Conservation (phyloP, 129 eudicot genomes). For the Escallonia rubra region DNA sequence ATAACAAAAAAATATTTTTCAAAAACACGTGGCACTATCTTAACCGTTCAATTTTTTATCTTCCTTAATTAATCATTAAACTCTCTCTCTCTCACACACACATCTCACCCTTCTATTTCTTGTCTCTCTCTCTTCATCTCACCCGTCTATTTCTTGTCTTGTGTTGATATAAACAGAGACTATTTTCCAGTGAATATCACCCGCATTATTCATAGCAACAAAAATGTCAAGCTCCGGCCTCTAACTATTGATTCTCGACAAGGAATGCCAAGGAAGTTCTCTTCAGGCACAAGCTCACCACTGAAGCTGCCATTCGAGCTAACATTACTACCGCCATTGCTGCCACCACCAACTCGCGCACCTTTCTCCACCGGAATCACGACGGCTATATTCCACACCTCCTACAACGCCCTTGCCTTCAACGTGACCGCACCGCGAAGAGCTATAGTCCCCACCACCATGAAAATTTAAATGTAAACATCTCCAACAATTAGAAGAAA, state of each 20-base stretch:
- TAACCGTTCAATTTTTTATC: no score
- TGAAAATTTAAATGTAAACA: not conserved
- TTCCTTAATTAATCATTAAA: no score
- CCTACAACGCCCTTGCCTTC: slow-evolving; percentile 88
- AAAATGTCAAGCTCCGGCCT: slow-evolving; percentile 31
- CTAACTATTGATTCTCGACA: slow-evolving; percentile 83
- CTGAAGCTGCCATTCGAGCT: slow-evolving; percentile 77
- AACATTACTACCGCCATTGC: slow-evolving; percentile 14
- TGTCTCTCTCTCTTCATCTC: no score
- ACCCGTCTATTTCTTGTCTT: no score
- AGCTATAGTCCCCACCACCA: slow-evolving; percentile 33
- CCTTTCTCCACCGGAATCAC: slow-evolving; percentile 79
- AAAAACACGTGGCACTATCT: no score
- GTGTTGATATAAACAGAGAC: no score
- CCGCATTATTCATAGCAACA: slow-evolving; percentile 29
- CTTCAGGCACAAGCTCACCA: slow-evolving; percentile 86
- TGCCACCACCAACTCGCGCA: slow-evolving; percentile 31
- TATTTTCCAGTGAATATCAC: slow-evolving; percentile 32
- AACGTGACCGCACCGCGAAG: slow-evolving; percentile 91
- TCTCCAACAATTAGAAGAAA: not conserved
- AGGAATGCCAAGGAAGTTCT: slow-evolving; percentile 90
- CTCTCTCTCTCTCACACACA: no score
- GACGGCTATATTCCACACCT: slow-evolving; percentile 71
- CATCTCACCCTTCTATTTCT: no score
- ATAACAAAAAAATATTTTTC: no score